Evolutionary conservation across 345 rosid genomes (phyloP).

Genomic region (Dipteronia sinensis): DNA sequence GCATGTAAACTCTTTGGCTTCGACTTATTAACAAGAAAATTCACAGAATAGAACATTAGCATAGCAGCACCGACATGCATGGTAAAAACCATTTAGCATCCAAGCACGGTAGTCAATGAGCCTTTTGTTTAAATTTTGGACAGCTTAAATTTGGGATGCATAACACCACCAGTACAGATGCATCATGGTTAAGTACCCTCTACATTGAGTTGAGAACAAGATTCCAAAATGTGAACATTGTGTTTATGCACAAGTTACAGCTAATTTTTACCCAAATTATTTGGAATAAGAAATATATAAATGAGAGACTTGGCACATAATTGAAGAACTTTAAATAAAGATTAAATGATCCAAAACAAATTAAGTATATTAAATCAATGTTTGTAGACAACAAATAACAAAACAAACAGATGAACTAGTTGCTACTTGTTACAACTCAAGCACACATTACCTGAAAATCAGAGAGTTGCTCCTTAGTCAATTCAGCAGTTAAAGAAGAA

Average conservation of each 20-base stretch:
- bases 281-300: not conserved
- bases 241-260: not conserved
- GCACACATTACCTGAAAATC: slow-evolving; percentile 62
- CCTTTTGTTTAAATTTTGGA: not conserved
- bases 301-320: not conserved
- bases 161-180: not conserved
- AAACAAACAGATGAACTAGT: not conserved
- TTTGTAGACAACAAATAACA: not conserved
- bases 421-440: not conserved
- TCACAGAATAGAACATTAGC: too few species aligned
- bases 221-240: not conserved
- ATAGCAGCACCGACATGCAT: not conserved
- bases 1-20: not conserved
- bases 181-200: not conserved
- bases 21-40: too few species aligned
- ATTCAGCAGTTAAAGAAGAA: slow-evolving; percentile 56
- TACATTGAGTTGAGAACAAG: not conserved
- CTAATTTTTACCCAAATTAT: not conserved
- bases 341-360: not conserved
- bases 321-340: not conserved
- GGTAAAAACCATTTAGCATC: not conserved
- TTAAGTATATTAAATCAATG: not conserved
- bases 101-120: not conserved
- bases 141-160: not conserved
- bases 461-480: slow-evolving; percentile 76